Percentiles rank a stretch among this genome's conserved stretches.
Conservation (phyloP, 2,329 filamentous ascomycete genomes). For the Xylaria sp. region DNA sequence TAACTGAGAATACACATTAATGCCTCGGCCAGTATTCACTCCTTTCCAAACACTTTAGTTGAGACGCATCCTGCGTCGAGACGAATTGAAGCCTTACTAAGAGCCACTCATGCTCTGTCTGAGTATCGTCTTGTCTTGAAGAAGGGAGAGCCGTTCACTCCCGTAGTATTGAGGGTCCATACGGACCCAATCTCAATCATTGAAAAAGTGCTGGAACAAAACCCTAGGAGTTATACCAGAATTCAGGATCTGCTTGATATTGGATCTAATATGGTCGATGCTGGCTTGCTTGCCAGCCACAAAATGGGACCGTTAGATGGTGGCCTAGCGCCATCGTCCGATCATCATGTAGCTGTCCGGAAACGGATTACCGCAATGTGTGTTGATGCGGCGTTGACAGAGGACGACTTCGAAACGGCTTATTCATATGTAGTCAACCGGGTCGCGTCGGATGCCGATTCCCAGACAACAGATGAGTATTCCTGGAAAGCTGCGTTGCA, state of each 20-base stretch:
- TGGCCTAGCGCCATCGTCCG: conserved; percentile 44
- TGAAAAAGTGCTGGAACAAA: conserved; percentile 79
- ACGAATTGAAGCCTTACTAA: conserved; percentile 72
- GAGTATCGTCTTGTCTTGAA: conserved; percentile 82
- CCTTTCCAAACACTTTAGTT: conserved; percentile 70
- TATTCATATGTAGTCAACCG: conserved; percentile 85
- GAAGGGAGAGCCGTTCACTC: conserved; percentile 82
- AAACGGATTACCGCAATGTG: conserved; percentile 82
- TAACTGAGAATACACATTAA: conserved; percentile 12
- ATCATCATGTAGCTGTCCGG: conserved; percentile 60
- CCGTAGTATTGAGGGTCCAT: conserved; percentile 81
- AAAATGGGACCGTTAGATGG: conserved; percentile 47
- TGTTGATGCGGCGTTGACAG: conserved; percentile 77
- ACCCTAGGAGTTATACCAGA: conserved; percentile 77
- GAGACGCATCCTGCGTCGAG: conserved; percentile 62
- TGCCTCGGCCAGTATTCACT: conserved; percentile 62
- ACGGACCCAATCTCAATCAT: conserved; percentile 79
- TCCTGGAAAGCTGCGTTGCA: conserved; percentile 83
- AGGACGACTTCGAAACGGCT: conserved; percentile 86
- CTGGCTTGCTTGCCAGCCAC: conserved; percentile 59
- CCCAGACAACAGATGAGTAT: conserved; percentile 66
- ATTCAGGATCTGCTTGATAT: conserved; percentile 78
- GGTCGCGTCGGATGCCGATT: conserved; percentile 58
- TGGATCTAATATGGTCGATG: conserved; percentile 72
- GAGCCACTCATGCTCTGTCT: conserved; percentile 78